A percentile compares a stretch with the other conserved stretches of the same genome.
These are phyloP conservation scores for Fusarium liriodendri DNA, from an alignment of 2,329 filamentous ascomycete species.

Conservation along the genomic window DNA sequence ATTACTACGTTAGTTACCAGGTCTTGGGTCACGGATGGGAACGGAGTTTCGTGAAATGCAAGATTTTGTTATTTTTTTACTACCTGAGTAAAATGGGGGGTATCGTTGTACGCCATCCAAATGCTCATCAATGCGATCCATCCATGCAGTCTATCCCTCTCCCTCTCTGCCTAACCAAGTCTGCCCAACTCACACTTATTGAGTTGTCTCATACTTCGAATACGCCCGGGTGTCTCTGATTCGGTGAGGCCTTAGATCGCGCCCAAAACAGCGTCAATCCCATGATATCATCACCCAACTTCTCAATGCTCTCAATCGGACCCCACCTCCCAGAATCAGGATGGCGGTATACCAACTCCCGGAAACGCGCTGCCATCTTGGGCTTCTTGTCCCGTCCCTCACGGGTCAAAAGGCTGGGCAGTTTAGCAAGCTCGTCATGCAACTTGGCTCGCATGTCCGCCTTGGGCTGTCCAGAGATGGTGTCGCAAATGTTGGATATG, in stretches of 20 bases:
- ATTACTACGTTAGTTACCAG: conserved; percentile 18
- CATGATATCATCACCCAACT: conserved; percentile 3
- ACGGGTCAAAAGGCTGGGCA: conserved; percentile 26
- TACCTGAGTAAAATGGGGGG: conserved; percentile 23
- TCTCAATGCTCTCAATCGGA: conserved; percentile 15
- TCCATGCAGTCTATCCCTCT: conserved; percentile 7
- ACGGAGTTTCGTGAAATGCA: conserved; percentile 38
- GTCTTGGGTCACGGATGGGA: conserved; percentile 37
- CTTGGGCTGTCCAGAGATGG: background rate
- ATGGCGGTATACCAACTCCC: conserved; percentile 8
- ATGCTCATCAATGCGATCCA: conserved; percentile 19
- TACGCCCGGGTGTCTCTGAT: background rate
- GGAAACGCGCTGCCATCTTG: conserved; percentile 6
- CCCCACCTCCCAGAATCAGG: conserved; percentile 20
- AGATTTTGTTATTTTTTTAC: conserved; percentile 17
- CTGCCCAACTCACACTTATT: background rate
- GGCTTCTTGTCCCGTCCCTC: background rate
- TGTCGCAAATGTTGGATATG: conserved; percentile 8
- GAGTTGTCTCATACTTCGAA: conserved; percentile 17
- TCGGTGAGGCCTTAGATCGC: conserved; percentile 11
- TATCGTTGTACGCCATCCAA: conserved; percentile 25
- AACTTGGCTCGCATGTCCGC: background rate
- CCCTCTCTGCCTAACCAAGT: background rate
- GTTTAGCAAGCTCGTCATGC: background rate
- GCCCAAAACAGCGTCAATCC: conserved; percentile 10